Conservation (phyloP, 306 rosid genomes). For the Prosopis cineraria region DNA sequence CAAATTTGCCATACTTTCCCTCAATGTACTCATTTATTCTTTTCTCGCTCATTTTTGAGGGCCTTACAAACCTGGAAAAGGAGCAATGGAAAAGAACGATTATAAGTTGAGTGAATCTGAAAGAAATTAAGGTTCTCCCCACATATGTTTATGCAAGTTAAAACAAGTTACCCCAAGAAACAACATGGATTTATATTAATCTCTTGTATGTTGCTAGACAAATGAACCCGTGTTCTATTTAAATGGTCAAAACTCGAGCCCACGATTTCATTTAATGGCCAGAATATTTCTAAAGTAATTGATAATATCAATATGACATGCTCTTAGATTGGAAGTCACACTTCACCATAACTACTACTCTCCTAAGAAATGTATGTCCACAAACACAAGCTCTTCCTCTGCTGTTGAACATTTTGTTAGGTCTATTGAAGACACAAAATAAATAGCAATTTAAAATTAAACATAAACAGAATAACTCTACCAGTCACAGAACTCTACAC, state of each 20-base stretch:
- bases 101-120: not conserved
- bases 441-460: constrained; percentile 13
- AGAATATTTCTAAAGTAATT: constrained; percentile 3
- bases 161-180: constrained; percentile 21
- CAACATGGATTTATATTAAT: constrained; percentile 5
- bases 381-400: constrained; percentile 1
- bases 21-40: constrained; percentile 79
- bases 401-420: not conserved
- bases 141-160: constrained; percentile 4
- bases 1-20: constrained; percentile 92
- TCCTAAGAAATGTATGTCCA: constrained; percentile 15
- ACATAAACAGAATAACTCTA: constrained; percentile 17
- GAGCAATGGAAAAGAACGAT: constrained; percentile 22
- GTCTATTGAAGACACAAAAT: not conserved
- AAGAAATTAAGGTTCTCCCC: constrained; percentile 15
- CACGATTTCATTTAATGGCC: constrained; percentile 11
- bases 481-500: constrained; percentile 22
- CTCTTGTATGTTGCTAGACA: constrained; percentile 23
- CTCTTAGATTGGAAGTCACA: constrained; percentile 14
- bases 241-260: constrained; percentile 27
- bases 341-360: not conserved
- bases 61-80: constrained; percentile 84
- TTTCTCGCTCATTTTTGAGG: constrained; percentile 67
- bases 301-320: not conserved
- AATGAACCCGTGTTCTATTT: constrained; percentile 14